Evolutionary conservation across 75 land plant species (phyloP).

Genomic region (Cryptomeria japonica): DNA sequence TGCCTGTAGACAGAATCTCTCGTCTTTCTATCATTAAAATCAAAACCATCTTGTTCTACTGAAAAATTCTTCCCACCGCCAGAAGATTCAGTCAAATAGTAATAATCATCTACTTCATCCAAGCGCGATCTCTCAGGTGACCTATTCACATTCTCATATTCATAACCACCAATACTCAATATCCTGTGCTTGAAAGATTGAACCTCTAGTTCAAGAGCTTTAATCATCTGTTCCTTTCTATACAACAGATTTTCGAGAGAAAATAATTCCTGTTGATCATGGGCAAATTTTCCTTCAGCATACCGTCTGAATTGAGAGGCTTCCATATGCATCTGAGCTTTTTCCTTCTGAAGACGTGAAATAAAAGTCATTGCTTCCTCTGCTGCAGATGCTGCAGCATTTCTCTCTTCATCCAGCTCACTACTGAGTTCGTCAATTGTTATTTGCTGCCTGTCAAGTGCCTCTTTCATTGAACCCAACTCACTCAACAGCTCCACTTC

Average conservation of each 20-base stretch:
- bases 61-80: background rate
- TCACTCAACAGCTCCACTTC: slow-evolving; percentile 15
- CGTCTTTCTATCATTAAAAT: background rate
- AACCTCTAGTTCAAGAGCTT: slow-evolving; percentile 3
- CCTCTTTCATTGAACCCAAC: slow-evolving; percentile 7
- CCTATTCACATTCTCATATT: background rate
- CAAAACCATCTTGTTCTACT: background rate
- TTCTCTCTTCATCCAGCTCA: slow-evolving; percentile 51
- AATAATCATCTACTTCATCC: background rate
- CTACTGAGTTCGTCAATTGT: slow-evolving; percentile 14
- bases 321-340: slow-evolving; percentile 43
- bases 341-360: slow-evolving; percentile 54
- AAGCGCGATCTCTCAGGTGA: background rate
- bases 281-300: slow-evolving; percentile 42
- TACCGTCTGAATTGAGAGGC: slow-evolving; percentile 40
- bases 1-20: background rate
- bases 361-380: slow-evolving; percentile 59
- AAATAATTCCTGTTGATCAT: slow-evolving; percentile 41
- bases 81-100: background rate
- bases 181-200: slow-evolving; percentile 13
- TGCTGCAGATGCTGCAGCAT: slow-evolving; percentile 54
- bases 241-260: slow-evolving; percentile 21
- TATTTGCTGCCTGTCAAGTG: slow-evolving; percentile 3
- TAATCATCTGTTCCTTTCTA: slow-evolving; percentile 17
- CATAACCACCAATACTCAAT: slow-evolving; percentile 2